These are phyloP conservation scores for Penicillium hordei DNA, from an alignment of 2,329 filamentous ascomycete species.

Conservation along the genomic window DNA sequence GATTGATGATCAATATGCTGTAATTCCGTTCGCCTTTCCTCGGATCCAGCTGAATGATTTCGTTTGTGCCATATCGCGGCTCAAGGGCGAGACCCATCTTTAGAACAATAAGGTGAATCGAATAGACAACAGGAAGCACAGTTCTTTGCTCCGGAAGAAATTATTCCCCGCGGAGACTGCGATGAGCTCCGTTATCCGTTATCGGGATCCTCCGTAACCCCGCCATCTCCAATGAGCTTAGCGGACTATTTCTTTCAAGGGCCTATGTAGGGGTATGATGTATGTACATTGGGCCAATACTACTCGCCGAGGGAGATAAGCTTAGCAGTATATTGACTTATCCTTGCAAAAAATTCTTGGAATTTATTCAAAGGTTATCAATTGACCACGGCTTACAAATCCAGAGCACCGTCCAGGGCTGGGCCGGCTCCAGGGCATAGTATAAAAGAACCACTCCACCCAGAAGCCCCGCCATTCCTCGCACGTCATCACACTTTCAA, in stretches of 20 bases:
- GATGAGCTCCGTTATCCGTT: conserved; percentile 17
- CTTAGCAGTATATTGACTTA: neutral
- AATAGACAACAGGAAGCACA: neutral
- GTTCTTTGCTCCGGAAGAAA: neutral
- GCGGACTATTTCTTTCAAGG: neutral
- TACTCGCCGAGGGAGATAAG: neutral
- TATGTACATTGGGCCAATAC: neutral
- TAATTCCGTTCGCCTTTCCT: conserved; percentile 18
- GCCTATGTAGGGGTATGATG: neutral
- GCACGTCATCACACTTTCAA: conserved; percentile 1
- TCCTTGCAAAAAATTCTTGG: neutral
- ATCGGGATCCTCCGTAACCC: conserved; percentile 22
- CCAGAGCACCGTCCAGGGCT: too few species aligned
- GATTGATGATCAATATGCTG: conserved; percentile 46
- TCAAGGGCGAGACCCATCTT: neutral
- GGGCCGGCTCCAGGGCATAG: too few species aligned
- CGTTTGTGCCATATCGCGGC: neutral
- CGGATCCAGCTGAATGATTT: conserved; percentile 5
- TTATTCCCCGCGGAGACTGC: neutral
- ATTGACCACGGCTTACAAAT: neutral
- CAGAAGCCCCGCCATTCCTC: neutral
- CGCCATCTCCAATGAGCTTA: conserved; percentile 9
- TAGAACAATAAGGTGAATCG: neutral
- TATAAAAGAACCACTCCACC: neutral
- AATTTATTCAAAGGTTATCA: neutral